These are phyloP conservation scores for Umbelopsis sp. DNA, from an alignment of 192 early-diverging fungal species.

Conservation along the genomic window DNA sequence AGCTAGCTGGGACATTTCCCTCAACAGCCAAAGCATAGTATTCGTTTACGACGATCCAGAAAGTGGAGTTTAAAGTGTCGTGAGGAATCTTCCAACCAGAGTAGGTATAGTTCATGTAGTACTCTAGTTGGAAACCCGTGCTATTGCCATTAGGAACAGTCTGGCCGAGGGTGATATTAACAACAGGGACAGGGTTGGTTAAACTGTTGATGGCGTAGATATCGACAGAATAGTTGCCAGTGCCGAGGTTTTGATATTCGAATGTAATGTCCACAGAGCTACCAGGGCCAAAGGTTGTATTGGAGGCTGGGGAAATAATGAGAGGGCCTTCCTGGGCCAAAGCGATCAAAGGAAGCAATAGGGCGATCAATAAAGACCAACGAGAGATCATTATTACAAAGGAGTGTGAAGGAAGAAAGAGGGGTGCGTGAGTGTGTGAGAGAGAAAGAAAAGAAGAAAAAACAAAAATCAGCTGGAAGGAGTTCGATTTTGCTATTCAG, in stretches of 20 bases:
- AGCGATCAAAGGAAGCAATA: not conserved
- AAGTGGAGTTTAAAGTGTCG: constrained; percentile 24
- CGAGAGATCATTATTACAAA: constrained; percentile 1
- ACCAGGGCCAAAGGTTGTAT: constrained; percentile 31
- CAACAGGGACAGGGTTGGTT: not conserved
- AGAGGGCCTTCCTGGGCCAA: constrained; percentile 28
- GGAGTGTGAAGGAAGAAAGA: not conserved
- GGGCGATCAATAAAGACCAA: not conserved
- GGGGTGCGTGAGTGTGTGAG: too few species aligned
- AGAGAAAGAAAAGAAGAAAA: not conserved
- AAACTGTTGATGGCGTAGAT: constrained; percentile 29
- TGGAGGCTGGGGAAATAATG: constrained; percentile 23
- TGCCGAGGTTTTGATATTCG: constrained; percentile 38
- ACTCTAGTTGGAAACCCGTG: constrained; percentile 13
- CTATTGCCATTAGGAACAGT: constrained; percentile 23
- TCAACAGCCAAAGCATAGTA: not conserved
- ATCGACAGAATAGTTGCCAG: constrained; percentile 29
- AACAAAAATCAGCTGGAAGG: not conserved
- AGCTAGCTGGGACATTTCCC: not conserved
- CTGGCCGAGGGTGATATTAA: constrained; percentile 20
- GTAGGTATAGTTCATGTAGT: constrained; percentile 25
- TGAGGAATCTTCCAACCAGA: constrained; percentile 31
- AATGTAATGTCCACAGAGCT: constrained; percentile 26
- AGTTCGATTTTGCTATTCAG: not conserved
- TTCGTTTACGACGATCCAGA: constrained; percentile 16